A percentile compares a stretch with the other conserved stretches of the same genome.
Conservation (phyloP, 495 filamentous ascomycete species). For the Apodospora peruviana region DNA sequence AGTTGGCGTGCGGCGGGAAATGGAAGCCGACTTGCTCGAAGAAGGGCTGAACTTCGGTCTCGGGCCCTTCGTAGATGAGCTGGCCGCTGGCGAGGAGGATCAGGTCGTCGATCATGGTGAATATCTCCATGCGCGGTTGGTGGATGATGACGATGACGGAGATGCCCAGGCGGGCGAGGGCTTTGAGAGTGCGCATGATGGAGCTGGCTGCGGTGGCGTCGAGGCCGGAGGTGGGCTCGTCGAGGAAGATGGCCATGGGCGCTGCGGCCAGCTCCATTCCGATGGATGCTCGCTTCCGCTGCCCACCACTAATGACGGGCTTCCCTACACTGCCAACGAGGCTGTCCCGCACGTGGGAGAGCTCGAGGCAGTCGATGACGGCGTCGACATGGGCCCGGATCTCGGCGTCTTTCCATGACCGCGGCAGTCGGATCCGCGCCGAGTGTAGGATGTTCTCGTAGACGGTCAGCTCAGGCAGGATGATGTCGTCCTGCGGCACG, state of each 20-base stretch:
- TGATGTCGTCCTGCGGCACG: conserved; percentile 48
- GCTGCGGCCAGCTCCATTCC: conserved; percentile 58
- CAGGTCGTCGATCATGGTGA: conserved; percentile 41
- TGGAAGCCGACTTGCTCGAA: conserved; percentile 41
- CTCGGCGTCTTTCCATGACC: conserved; percentile 30
- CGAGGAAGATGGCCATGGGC: conserved; percentile 60
- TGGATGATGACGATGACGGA: conserved; percentile 44
- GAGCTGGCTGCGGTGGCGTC: conserved; percentile 59
- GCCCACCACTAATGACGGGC: conserved; percentile 44
- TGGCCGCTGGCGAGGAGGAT: conserved; percentile 41
- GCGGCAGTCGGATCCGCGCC: conserved; percentile 43
- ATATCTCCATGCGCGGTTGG: conserved; percentile 43
- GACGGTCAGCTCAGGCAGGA: conserved; percentile 47
- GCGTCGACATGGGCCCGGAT: conserved; percentile 38
- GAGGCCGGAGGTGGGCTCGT: no score
- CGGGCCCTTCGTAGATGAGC: conserved; percentile 36
- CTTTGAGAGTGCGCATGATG: conserved; percentile 48
- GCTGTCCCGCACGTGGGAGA: conserved; percentile 38
- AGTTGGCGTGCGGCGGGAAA: conserved; percentile 37
- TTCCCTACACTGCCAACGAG: conserved; percentile 38
- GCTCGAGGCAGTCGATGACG: conserved; percentile 39
- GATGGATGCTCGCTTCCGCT: conserved; percentile 47
- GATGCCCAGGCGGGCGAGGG: conserved; percentile 39
- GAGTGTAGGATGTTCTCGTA: conserved; percentile 49
- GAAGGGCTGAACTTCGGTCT: conserved; percentile 30